Conservation (phyloP, 1,139 yeast species). For the Casaregolazyma suthepensis region DNA sequence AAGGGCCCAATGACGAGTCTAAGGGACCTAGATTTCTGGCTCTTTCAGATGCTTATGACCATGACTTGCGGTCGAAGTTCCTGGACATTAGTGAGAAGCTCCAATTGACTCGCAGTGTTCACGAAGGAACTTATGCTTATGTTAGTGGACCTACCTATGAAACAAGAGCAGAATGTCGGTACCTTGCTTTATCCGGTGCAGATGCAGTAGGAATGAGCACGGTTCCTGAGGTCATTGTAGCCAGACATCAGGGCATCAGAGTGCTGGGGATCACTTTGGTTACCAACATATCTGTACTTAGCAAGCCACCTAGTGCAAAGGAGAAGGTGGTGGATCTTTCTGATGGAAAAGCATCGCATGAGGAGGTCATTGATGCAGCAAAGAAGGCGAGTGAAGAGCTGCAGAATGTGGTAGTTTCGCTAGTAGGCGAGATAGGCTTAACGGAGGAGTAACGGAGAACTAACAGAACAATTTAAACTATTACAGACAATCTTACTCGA, state of each 20-base stretch:
- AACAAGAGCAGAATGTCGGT: slow-evolving; percentile 84
- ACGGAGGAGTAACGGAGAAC: no score
- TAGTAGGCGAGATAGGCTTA: slow-evolving; percentile 27
- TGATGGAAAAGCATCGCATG: slow-evolving; percentile 82
- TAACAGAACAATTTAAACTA: not conserved
- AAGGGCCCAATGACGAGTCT: slow-evolving; percentile 76
- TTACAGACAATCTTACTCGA: no score
- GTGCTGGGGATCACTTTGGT: slow-evolving; percentile 82
- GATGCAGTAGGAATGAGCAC: slow-evolving; percentile 98
- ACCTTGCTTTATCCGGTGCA: slow-evolving; percentile 67
- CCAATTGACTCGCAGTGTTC: slow-evolving; percentile 52
- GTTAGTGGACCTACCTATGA: slow-evolving; percentile 95
- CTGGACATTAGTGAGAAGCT: slow-evolving; percentile 50
- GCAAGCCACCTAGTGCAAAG: slow-evolving; percentile 51
- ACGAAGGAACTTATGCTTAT: slow-evolving; percentile 82
- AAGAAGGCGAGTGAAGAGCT: slow-evolving; percentile 75
- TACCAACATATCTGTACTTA: slow-evolving; percentile 75
- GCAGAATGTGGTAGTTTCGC: slow-evolving; percentile 57
- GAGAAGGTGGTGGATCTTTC: slow-evolving; percentile 45
- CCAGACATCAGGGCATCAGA: slow-evolving; percentile 77
- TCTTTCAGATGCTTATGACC: slow-evolving; percentile 83
- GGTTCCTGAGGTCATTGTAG: slow-evolving; percentile 90
- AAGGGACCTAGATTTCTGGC: slow-evolving; percentile 88
- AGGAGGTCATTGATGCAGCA: slow-evolving; percentile 82
- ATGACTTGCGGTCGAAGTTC: slow-evolving; percentile 47